Evolutionary conservation across 768 basidiomycete species (phyloP).

Genomic region (Scleroderma citrinum): DNA sequence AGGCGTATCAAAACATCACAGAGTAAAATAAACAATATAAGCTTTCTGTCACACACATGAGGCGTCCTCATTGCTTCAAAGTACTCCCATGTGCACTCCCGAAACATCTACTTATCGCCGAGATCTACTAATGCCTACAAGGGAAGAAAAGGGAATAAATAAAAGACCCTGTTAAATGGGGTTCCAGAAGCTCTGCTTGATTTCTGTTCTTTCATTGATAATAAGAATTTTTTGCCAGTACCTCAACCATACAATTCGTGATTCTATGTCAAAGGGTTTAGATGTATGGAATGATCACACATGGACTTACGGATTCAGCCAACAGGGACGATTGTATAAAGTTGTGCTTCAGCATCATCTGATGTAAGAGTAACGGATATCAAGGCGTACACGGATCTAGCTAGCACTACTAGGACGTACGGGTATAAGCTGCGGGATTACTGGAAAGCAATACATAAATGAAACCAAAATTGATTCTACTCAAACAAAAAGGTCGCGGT

Average conservation of each 20-base stretch:
- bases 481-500: neutral
- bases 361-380: neutral
- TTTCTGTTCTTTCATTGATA: neutral
- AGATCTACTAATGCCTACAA: neutral
- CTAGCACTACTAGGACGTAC: neutral
- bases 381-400: neutral
- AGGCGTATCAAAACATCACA: too few relatives aligned
- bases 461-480: neutral
- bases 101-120: neutral
- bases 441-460: neutral
- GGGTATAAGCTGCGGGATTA: neutral
- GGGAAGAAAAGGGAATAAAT: neutral
- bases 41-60: neutral
- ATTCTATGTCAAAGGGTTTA: too few relatives aligned
- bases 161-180: neutral
- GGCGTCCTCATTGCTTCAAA: neutral
- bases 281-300: too few relatives aligned
- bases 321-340: too few relatives aligned
- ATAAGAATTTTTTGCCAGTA: too few relatives aligned
- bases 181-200: neutral
- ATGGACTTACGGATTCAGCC: too few relatives aligned
- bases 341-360: too few relatives aligned
- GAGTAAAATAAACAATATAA: too few relatives aligned
- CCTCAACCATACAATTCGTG: too few relatives aligned
- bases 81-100: neutral